Percentiles rank a stretch among this genome's conserved stretches.
Evolutionary conservation across 2,329 filamentous ascomycete species (phyloP).

Genomic region (Penicillium capsulatum): DNA sequence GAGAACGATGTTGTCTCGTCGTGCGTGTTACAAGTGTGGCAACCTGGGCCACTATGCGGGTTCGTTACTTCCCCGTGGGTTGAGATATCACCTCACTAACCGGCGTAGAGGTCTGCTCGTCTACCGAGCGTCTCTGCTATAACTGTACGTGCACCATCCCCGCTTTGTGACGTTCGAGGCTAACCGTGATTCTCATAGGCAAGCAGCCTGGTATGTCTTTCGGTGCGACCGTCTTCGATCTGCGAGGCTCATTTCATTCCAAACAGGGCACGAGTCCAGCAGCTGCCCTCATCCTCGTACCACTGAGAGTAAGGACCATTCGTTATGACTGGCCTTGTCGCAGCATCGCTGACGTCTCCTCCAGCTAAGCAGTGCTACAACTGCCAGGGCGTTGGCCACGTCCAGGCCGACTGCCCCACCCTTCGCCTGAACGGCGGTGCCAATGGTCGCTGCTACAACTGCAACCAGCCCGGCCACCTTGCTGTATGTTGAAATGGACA

Average conservation of each 20-base stretch:
- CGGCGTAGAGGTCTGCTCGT: slow-evolving; percentile 84
- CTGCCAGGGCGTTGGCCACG: slow-evolving; percentile 96
- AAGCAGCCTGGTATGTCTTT: slow-evolving; percentile 45
- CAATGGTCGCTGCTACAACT: slow-evolving; percentile 93
- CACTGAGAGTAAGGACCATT: slow-evolving; percentile 66
- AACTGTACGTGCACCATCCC: slow-evolving; percentile 66
- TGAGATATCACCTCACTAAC: slow-evolving; percentile 9
- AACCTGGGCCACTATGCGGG: slow-evolving; percentile 68
- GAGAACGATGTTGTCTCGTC: slow-evolving; percentile 75
- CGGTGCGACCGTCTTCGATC: slow-evolving; percentile 11
- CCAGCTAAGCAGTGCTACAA: slow-evolving; percentile 98
- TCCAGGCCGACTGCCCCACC: slow-evolving; percentile 98
- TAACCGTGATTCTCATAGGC: slow-evolving; percentile 32
- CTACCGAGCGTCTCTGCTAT: slow-evolving; percentile 97
- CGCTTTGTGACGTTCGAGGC: slow-evolving; percentile 2
- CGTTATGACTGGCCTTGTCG: slow-evolving; percentile 1
- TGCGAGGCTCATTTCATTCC: slow-evolving; percentile 16
- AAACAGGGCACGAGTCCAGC: slow-evolving; percentile 86
- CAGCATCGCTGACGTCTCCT: slow-evolving; percentile 15
- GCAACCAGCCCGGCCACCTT: slow-evolving; percentile 86
- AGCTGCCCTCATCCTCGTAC: slow-evolving; percentile 94
- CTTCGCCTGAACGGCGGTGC: slow-evolving; percentile 78
- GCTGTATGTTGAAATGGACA: slow-evolving; percentile 55
- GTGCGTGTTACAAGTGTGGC: slow-evolving; percentile 74
- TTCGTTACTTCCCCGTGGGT: slow-evolving; percentile 28